Evolutionary conservation across 345 rosid species (phyloP), one percentile per base, ranked within the genome.

Genomic region (Firmiana major): DNA sequence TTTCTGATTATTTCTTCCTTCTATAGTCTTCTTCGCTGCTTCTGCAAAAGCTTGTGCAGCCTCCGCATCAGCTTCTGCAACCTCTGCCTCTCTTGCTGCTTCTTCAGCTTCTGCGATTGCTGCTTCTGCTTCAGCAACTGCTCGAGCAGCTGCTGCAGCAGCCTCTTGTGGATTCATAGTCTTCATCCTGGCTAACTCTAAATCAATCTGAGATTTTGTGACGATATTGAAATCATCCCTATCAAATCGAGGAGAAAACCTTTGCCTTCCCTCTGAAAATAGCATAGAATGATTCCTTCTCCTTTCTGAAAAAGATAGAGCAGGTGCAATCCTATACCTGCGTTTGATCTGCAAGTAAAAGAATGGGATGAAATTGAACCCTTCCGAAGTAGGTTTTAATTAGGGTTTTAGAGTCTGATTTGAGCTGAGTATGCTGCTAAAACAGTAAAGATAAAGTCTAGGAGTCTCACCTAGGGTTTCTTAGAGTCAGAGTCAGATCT

Each of bases 71-170:
- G 97, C 98, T 83, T 95, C 99, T 13, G 98, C 97, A 71, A 82
- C 90, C 78, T 96, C 98, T 8, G 99, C 98, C 79, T 94, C 99
- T 76, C 89, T 94, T 16, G 93, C 94, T 81, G 99, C 99, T 87
- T 87, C 95, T 79, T 96, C 98, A 68, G 99, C 99, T 77, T 84
- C 97, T 3, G 92, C 94, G 63, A 92, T 89, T 36, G 97, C 97
- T 77, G 89, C 92, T 85, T 94, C 99, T 68, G 99, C 98, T 84
- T 51, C 79, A 38, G 90, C 91, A 81, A 97, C 99, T 71, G 97
- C 97, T 79, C 80, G 89, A 73, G 94, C 97, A 54, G 99, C 99
- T 65, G 92, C 93, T 4, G 81, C 88, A 65, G 92, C 93, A 13
- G 98, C 99, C 86, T 94, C 98, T 72, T 87, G 85, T 10, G 94